A percentile compares a stretch with the other conserved stretches of the same genome.
Evolutionary conservation across 768 basidiomycete species (phyloP).

Genomic region (Tulasnella sp.): DNA sequence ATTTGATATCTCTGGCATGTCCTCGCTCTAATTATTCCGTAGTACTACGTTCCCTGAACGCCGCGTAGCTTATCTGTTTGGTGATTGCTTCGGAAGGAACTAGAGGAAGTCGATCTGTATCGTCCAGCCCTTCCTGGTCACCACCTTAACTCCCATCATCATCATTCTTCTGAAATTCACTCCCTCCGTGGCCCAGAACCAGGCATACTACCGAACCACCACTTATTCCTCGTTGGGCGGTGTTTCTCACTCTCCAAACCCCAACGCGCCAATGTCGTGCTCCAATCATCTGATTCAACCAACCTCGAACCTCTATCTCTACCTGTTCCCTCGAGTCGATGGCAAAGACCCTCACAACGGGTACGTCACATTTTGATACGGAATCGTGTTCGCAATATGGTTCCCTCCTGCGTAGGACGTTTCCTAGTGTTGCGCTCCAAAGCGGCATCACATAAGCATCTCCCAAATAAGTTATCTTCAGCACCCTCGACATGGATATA

Average conservation of each 20-base stretch:
- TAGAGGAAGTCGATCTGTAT: no score
- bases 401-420: conserved; percentile 98
- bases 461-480: conserved; percentile 98
- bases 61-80: no score
- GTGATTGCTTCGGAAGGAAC: no score
- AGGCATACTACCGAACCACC: conserved; percentile 81
- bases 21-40: no score
- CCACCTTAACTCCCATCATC: conserved; percentile 38
- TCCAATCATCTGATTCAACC: neutral
- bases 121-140: conserved; percentile 33
- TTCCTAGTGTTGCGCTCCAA: conserved; percentile 60
- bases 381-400: conserved; percentile 94
- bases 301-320: conserved; percentile 86
- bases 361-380: conserved; percentile 96
- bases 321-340: conserved; percentile 94
- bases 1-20: no score
- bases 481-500: no score
- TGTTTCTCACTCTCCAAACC: conserved; percentile 39
- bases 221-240: conserved; percentile 38
- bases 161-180: conserved; percentile 39
- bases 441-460: conserved; percentile 81
- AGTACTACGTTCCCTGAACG: no score
- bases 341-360: conserved; percentile 92
- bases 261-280: conserved; percentile 30
- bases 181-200: conserved; percentile 50